These are phyloP conservation scores for Nematocida sp. DNA, from an alignment of 371 early-diverging fungal species.

Conservation along the genomic window DNA sequence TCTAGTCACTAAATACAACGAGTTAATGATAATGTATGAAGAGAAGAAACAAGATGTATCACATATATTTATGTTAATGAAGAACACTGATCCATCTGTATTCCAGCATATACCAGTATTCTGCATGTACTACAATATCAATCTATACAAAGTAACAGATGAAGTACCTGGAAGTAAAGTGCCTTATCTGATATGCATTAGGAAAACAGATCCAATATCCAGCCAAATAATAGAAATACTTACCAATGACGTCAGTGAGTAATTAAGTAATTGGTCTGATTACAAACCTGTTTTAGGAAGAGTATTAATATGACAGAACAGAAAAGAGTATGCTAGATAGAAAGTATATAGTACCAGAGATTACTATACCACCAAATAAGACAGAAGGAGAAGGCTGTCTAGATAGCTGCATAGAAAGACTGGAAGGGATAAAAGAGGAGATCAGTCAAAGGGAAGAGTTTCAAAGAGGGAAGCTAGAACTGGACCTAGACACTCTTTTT, in stretches of 20 bases:
- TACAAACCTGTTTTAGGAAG: too few species aligned
- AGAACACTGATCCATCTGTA: slow-evolving; percentile 12
- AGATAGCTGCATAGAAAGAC: slow-evolving; percentile 26
- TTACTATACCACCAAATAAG: not conserved
- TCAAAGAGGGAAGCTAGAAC: not conserved
- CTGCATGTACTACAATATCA: slow-evolving; percentile 32
- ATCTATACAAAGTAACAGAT: slow-evolving; percentile 18
- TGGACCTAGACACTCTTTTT: slow-evolving; percentile 31
- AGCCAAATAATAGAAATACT: too few species aligned
- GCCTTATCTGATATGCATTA: slow-evolving; percentile 17
- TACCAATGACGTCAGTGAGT: too few species aligned
- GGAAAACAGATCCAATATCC: not conserved
- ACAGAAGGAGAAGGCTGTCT: not conserved
- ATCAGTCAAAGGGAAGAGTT: not conserved
- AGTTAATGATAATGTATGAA: slow-evolving; percentile 40
- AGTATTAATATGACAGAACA: too few species aligned
- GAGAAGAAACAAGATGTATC: not conserved
- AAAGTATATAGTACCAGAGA: slow-evolving; percentile 35
- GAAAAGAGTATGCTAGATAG: slow-evolving; percentile 30
- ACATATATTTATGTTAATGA: slow-evolving; percentile 12
- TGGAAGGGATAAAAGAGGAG: not conserved
- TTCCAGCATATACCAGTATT: slow-evolving; percentile 49
- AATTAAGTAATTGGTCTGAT: too few species aligned
- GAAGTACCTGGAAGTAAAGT: not conserved
- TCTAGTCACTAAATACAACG: slow-evolving; percentile 21